These are phyloP conservation scores for Aspergillus pseudonomiae DNA, from an alignment of 2,329 filamentous ascomycete species.

Conservation along the genomic window DNA sequence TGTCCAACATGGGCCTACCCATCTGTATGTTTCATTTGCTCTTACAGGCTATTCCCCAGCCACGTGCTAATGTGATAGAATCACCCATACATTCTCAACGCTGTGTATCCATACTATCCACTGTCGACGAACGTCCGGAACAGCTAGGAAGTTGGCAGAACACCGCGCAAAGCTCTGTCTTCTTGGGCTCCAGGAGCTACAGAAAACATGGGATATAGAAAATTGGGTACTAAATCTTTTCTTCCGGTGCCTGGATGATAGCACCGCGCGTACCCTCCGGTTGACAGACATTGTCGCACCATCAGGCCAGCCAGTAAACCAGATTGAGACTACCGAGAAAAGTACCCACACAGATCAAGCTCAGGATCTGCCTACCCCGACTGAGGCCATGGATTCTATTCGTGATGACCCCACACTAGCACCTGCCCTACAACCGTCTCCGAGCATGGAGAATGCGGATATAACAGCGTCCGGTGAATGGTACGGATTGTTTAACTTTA, in stretches of 20 bases:
- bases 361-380: neutral
- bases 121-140: conserved; percentile 41
- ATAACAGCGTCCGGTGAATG: conserved; percentile 24
- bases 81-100: conserved; percentile 53
- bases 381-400: conserved; percentile 5
- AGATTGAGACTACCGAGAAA: neutral
- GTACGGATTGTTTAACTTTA: conserved; percentile 35
- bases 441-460: conserved; percentile 17
- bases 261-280: conserved; percentile 45
- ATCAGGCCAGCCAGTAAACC: neutral
- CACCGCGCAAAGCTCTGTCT: conserved; percentile 54
- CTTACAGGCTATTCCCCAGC: neutral
- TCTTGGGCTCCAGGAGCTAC: conserved; percentile 51
- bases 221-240: conserved; percentile 55
- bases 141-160: conserved; percentile 50
- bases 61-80: conserved; percentile 27
- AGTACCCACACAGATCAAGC: neutral
- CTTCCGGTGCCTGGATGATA: conserved; percentile 52
- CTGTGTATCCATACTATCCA: conserved; percentile 54
- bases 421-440: conserved; percentile 7
- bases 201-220: conserved; percentile 54
- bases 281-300: conserved; percentile 20
- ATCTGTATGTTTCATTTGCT: conserved; percentile 35
- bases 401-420: conserved; percentile 10
- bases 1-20: conserved; percentile 50